These are phyloP conservation scores for Trichoderma erinaceum DNA, from an alignment of 495 filamentous ascomycete species.

Conservation along the genomic window DNA sequence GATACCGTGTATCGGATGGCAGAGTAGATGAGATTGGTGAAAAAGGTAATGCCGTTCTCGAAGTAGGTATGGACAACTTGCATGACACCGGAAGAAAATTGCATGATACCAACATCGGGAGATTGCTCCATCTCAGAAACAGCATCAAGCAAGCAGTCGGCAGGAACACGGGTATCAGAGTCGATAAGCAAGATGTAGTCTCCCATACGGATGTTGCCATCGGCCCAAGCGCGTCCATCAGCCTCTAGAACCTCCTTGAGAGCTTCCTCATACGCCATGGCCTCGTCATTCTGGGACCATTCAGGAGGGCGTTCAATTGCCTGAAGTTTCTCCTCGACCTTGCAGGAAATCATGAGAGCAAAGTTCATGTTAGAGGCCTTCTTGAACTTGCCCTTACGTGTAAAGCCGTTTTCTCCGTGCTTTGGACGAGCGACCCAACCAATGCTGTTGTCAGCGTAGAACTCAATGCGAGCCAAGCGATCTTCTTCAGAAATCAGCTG, in stretches of 20 bases:
- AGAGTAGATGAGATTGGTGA: conserved; percentile 77
- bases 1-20: conserved; percentile 72
- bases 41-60: conserved; percentile 75
- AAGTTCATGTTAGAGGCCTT: conserved; percentile 87
- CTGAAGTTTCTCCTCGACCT: conserved; percentile 63
- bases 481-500: conserved; percentile 64
- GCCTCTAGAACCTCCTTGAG: conserved; percentile 65
- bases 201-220: conserved; percentile 72
- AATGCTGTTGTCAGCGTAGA: conserved; percentile 66
- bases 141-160: conserved; percentile 70
- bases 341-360: conserved; percentile 65
- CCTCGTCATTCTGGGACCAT: conserved; percentile 67
- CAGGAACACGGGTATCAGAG: conserved; percentile 69
- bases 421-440: conserved; percentile 73
- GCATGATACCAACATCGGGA: conserved; percentile 74
- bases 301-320: conserved; percentile 48
- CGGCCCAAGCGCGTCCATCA: conserved; percentile 68
- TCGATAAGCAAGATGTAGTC: conserved; percentile 75
- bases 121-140: conserved; percentile 75
- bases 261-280: conserved; percentile 58
- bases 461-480: conserved; percentile 58
- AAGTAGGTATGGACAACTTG: conserved; percentile 69
- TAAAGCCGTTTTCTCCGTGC: conserved; percentile 55
- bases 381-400: conserved; percentile 60
- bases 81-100: conserved; percentile 78